Percentiles rank a stretch among this genome's conserved stretches.
phyloP scores from a whole-genome alignment of 208 protist species.

The Trypanosoma cruzi region DNA sequence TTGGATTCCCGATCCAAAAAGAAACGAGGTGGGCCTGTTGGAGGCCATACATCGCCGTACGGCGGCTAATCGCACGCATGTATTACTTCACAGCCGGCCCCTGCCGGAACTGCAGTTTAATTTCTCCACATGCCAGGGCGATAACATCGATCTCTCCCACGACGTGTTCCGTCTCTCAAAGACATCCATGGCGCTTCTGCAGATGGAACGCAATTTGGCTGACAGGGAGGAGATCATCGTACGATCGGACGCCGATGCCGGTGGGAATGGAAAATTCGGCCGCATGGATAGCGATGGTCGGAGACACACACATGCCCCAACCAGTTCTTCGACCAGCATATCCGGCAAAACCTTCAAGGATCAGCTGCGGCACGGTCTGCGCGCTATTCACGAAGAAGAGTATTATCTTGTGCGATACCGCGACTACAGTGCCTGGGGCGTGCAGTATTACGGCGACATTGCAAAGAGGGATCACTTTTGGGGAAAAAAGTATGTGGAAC shows the following conservation, averaged over 20 bases:
- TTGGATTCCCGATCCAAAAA: conserved; percentile 61
- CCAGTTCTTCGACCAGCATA: conserved; percentile 29
- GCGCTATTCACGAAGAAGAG: conserved; percentile 75
- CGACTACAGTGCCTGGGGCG: conserved; percentile 80
- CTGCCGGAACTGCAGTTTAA: conserved; percentile 74
- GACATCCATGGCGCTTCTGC: conserved; percentile 66
- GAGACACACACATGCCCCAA: not conserved
- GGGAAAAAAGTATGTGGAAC: conserved; percentile 77
- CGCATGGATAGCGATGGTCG: conserved; percentile 12
- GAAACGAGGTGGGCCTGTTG: conserved; percentile 67
- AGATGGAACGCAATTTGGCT: conserved; percentile 63
- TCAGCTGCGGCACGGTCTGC: conserved; percentile 52
- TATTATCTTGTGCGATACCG: conserved; percentile 87
- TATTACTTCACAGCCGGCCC: conserved; percentile 72
- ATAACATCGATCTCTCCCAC: conserved; percentile 83
- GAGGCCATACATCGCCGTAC: conserved; percentile 64
- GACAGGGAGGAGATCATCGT: conserved; percentile 29
- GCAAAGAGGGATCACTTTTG: conserved; percentile 63
- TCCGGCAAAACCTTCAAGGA: conserved; percentile 57
- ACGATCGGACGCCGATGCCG: not conserved
- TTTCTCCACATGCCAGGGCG: conserved; percentile 68
- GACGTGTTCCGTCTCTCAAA: conserved; percentile 79
- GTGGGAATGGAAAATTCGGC: conserved; percentile 27
- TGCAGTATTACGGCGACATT: conserved; percentile 48
- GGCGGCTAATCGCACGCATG: conserved; percentile 43